Evolutionary conservation across 2,329 filamentous ascomycete species (phyloP).

Genomic region (Epichloe brachyelytri): DNA sequence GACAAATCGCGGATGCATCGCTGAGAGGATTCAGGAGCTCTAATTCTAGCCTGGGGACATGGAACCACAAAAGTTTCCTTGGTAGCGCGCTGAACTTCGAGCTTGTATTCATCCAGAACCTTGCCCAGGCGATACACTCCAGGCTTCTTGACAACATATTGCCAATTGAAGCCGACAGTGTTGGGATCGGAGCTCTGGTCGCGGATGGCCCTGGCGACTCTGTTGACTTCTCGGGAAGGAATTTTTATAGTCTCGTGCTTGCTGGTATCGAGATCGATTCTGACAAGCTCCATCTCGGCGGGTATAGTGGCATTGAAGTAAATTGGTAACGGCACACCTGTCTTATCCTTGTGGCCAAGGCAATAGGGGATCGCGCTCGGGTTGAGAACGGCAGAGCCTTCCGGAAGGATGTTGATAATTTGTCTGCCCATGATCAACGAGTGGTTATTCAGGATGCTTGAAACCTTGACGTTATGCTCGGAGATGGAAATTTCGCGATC

Average conservation of each 20-base stretch:
- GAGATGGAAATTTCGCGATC: conserved; percentile 87
- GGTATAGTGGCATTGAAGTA: conserved; percentile 90
- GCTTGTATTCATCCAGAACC: conserved; percentile 84
- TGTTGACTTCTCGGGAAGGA: conserved; percentile 58
- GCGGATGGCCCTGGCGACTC: conserved; percentile 55
- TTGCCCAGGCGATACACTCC: conserved; percentile 76
- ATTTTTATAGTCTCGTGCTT: conserved; percentile 71
- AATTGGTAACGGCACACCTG: conserved; percentile 59
- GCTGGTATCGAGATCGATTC: conserved; percentile 72
- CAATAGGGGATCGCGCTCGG: conserved; percentile 72
- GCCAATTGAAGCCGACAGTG: conserved; percentile 50
- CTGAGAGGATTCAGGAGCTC: conserved; percentile 45
- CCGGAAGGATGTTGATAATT: conserved; percentile 93
- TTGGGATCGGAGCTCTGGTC: conserved; percentile 52
- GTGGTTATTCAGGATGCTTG: conserved; percentile 76
- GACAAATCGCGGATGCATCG: conserved; percentile 84
- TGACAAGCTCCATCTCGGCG: conserved; percentile 75
- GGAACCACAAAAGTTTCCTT: conserved; percentile 73
- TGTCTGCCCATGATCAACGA: conserved; percentile 92
- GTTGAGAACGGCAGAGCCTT: conserved; percentile 87
- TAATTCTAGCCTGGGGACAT: conserved; percentile 70
- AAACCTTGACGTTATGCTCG: conserved; percentile 83
- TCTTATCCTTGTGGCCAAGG: conserved; percentile 49
- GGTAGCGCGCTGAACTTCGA: conserved; percentile 69
- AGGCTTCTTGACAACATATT: conserved; percentile 68